Evolutionary conservation across 192 early-diverging fungal species (phyloP).

Genomic region (Kappamyces sp.): DNA sequence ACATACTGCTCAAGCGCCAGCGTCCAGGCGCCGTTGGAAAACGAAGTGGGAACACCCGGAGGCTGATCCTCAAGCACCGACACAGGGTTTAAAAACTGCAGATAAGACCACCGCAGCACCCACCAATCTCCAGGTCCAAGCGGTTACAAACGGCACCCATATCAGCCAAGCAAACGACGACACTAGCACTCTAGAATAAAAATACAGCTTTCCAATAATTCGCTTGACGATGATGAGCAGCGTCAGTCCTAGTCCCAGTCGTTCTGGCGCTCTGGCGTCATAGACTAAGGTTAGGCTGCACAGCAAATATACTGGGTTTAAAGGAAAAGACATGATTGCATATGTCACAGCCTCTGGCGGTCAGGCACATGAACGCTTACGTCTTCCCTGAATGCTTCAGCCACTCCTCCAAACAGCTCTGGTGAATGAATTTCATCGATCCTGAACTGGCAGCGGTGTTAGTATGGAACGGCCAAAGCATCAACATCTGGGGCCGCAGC

Average conservation of each 20-base stretch:
- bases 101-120: not conserved
- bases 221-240: slow-evolving; percentile 17
- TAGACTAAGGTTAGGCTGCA: slow-evolving; percentile 27
- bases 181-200: slow-evolving; percentile 54
- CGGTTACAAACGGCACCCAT: slow-evolving; percentile 70
- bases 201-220: slow-evolving; percentile 1
- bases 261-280: slow-evolving; percentile 22
- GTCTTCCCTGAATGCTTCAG: slow-evolving; percentile 72
- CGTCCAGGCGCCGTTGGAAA: not conserved
- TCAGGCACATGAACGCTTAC: slow-evolving; percentile 23
- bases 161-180: slow-evolving; percentile 74
- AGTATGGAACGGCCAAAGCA: no score
- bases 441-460: slow-evolving; percentile 46
- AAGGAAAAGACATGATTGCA: slow-evolving; percentile 83
- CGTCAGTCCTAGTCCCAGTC: slow-evolving; percentile 25
- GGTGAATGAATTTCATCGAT: slow-evolving; percentile 92
- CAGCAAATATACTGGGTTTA: slow-evolving; percentile 59
- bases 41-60: not conserved
- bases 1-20: not conserved
- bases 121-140: slow-evolving; percentile 72
- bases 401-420: slow-evolving; percentile 84
- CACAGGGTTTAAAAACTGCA: not conserved
- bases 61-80: not conserved
- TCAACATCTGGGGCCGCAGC: no score
- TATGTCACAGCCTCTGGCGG: slow-evolving; percentile 73